Conservation (phyloP, 2,329 filamentous ascomycete species). For the Diaporthe ilicicola region DNA sequence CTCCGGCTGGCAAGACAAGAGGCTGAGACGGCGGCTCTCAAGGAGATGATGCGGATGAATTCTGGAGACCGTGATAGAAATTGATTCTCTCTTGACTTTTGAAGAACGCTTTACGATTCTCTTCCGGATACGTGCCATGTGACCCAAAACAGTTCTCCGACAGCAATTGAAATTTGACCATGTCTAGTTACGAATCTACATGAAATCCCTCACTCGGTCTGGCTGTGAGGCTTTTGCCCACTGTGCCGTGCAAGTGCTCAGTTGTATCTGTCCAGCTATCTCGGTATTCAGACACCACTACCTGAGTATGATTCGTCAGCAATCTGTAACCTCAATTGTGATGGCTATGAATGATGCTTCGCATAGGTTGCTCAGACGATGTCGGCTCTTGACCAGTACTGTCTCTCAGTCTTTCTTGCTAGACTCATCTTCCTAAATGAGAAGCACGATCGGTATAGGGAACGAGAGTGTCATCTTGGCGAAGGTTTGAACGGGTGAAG, state of each 20-base stretch:
- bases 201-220: neutral
- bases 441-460: constrained; percentile 27
- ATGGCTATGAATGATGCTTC: neutral
- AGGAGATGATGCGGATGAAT: constrained; percentile 47
- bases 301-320: neutral
- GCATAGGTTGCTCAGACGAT: constrained; percentile 30
- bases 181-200: neutral
- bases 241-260: no score
- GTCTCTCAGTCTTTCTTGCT: constrained; percentile 22
- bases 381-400: constrained; percentile 27
- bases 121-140: neutral
- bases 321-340: neutral
- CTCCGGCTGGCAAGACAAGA: constrained; percentile 65
- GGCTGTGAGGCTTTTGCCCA: no score
- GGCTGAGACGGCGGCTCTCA: constrained; percentile 65
- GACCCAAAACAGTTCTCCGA: no score
- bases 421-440: constrained; percentile 24
- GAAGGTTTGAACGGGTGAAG: neutral
- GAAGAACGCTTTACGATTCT: neutral
- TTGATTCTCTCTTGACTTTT: constrained; percentile 12
- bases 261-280: no score
- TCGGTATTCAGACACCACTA: neutral
- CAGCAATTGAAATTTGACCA: neutral
- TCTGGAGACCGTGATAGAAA: constrained; percentile 22
- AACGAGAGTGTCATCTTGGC: constrained; percentile 26